Percentiles rank a stretch among this genome's conserved stretches.
These are phyloP conservation scores for Diaporthe ilicicola DNA, from an alignment of 2,329 filamentous ascomycete genomes.

Conservation along the genomic window DNA sequence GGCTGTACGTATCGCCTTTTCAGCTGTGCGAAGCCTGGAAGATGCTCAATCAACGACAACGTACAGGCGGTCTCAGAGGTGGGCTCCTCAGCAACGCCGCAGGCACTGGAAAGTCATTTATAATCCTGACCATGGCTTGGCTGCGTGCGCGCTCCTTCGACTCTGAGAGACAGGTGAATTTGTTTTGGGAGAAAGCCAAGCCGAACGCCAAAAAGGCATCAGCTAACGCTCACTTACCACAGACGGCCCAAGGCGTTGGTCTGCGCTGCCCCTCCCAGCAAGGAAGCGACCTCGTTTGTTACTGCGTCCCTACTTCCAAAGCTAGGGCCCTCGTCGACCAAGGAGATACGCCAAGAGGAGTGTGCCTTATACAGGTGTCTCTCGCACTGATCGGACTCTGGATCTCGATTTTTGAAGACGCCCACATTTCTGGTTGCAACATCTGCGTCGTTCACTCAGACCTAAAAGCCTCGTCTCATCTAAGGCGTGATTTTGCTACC, in stretches of 20 bases:
- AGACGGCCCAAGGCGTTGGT: background rate
- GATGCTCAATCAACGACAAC: background rate
- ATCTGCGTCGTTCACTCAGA: background rate
- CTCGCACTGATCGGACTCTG: background rate
- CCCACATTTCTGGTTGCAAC: background rate
- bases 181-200: background rate
- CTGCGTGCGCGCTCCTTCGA: background rate
- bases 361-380: background rate
- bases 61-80: background rate
- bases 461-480: background rate
- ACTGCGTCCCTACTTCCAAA: background rate
- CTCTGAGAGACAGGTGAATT: fast-evolving
- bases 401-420: background rate
- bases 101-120: fast-evolving
- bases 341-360: background rate
- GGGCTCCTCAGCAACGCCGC: background rate
- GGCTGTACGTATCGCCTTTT: background rate
- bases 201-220: background rate
- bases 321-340: background rate
- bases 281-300: background rate
- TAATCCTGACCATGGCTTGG: fast-evolving
- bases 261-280: background rate
- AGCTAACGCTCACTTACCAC: background rate
- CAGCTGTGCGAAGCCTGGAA: background rate
- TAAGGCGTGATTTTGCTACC: background rate